Base-by-base conservation (phyloP, 257 asterid genomes). In the Capsicum pubescens region DNA sequence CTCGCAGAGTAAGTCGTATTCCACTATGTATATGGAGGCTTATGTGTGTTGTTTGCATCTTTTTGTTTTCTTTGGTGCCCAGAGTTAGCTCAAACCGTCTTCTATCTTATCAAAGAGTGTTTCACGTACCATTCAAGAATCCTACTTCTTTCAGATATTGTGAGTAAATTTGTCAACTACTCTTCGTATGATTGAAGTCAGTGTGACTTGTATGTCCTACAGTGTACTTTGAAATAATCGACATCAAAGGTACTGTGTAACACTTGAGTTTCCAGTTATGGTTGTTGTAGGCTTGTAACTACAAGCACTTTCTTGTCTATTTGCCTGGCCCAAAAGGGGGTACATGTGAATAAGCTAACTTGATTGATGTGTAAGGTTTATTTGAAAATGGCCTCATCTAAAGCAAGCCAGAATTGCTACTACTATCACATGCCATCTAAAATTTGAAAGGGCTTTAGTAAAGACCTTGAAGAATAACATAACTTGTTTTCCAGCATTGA, bases 1-100 rank as follows among this genome's bases (percentile, higher is more conserved):
- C 54, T 76, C 0, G 26, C 7, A 11, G 56, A 50, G n/a, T 82
- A 26, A 82, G 59, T 44, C 11, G 7, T 66, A 26, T 52, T 39
- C 83, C 83, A 80, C 13, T 59, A 58, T 39, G 44, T 39, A 39
- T 36, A 58, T 74, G 42, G 12, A 80, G 14, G 58, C 42, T 61
- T 42, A 59, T 54, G 3, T 17, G 14, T 21, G 52, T 78, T n/a
- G 58, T 12, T 76, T 76, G 64, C 17, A 4, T 76, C 81, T 76
- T 54, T 52, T 50, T 76, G 81, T 76, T 14, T 7, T 26, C 11
- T 39, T 52, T 76, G 19, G 81, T 26, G 3, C 61, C 81, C 63
- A 14, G 21, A 76, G 81, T 76, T 76, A 3, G 48, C 21, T 76
- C 48, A 76, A 50, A 76, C 26, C 3, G 0, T 15, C 19, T 54